Conservation (phyloP, 371 early-diverging fungal species). For the Basidiobolus meristosporus region DNA sequence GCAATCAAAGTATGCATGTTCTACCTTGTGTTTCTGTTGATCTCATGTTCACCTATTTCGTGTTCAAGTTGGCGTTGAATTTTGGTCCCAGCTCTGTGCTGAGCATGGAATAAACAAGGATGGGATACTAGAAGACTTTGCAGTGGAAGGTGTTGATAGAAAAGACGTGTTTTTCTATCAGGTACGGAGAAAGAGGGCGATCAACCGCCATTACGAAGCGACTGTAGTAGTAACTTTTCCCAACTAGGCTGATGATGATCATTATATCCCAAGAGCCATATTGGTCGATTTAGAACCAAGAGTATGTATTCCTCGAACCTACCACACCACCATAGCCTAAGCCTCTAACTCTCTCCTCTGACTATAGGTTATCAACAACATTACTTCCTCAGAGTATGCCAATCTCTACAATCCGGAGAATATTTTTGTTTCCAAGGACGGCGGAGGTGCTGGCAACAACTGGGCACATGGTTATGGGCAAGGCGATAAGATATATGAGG, state of each 20-base stretch:
- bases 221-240: background rate
- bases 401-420: conserved; percentile 85
- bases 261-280: conserved; percentile 83
- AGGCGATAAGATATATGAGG: conserved; percentile 62
- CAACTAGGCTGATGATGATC: conserved; percentile 80
- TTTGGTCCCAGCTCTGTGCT: conserved; percentile 76
- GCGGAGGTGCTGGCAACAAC: conserved; percentile 93
- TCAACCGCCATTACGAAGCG: background rate
- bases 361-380: conserved; percentile 46
- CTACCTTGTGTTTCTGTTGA: background rate
- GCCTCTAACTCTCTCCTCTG: no score
- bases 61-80: conserved; percentile 68
- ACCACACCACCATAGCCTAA: no score
- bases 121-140: conserved; percentile 71
- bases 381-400: conserved; percentile 47
- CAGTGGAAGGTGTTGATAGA: conserved; percentile 71
- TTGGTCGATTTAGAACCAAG: conserved; percentile 87
- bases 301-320: no score
- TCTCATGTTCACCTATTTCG: background rate
- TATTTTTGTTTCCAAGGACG: conserved; percentile 70
- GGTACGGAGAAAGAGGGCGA: no score
- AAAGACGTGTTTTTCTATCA: conserved; percentile 99
- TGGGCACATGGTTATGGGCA: conserved; percentile 81
- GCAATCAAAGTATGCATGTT: conserved; percentile 66
- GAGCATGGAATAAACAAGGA: conserved; percentile 81